phyloP scores from a whole-genome alignment of 768 basidiomycete genomes.

The Suillus spraguei region DNA sequence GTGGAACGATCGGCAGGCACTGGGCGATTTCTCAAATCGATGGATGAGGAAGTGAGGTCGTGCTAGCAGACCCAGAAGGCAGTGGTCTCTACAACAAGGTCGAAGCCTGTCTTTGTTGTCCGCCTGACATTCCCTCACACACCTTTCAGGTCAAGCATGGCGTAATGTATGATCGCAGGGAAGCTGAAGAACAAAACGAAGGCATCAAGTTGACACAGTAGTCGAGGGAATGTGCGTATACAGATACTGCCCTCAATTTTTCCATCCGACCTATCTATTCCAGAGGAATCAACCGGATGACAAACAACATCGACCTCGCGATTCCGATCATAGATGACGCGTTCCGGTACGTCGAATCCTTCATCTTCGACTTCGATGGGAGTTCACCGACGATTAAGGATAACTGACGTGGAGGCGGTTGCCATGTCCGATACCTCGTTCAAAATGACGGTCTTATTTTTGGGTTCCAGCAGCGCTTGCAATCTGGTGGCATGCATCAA shows the following conservation, averaged over 20 bases:
- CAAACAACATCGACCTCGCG: conserved; percentile 86
- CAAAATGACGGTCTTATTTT: conserved; percentile 88
- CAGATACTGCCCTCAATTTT: conserved; percentile 15
- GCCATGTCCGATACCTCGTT: conserved; percentile 96
- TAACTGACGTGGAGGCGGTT: conserved; percentile 93
- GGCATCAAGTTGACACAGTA: conserved; percentile 95
- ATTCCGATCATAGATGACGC: conserved; percentile 87
- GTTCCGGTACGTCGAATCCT: conserved; percentile 57
- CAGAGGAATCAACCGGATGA: conserved; percentile 93
- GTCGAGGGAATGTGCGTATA: conserved; percentile 83
- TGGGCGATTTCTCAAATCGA: conserved; percentile 80
- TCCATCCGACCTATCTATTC: neutral
- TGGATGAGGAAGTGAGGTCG: conserved; percentile 67
- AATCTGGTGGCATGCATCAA: conserved; percentile 93
- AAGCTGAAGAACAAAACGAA: conserved; percentile 89
- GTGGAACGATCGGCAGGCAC: conserved; percentile 92
- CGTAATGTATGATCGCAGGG: conserved; percentile 95
- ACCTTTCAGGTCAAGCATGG: conserved; percentile 75
- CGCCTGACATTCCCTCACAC: neutral
- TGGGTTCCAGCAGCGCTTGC: conserved; percentile 97
- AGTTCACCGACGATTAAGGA: conserved; percentile 42
- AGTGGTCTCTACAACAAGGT: conserved; percentile 96
- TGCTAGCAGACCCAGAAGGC: conserved; percentile 90
- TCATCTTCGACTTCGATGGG: neutral
- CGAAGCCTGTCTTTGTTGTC: neutral